Evolutionary conservation across 306 rosid species (phyloP).

Genomic region (Castanea crenata): DNA sequence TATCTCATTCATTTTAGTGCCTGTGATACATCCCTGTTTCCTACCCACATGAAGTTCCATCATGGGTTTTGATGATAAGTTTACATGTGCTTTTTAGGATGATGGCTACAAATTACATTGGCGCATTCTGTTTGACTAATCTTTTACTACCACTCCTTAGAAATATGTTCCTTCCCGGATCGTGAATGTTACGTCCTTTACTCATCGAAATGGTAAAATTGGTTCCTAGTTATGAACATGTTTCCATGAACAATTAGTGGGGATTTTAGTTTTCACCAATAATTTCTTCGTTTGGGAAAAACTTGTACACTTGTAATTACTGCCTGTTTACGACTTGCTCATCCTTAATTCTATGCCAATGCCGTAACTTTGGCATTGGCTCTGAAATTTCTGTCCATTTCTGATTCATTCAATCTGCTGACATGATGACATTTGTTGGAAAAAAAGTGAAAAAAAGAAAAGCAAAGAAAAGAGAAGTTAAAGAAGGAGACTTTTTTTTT

Average conservation of each 20-base stretch:
- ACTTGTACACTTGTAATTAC: background rate
- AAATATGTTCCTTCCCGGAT: slow-evolving; percentile 66
- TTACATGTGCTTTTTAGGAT: slow-evolving; percentile 44
- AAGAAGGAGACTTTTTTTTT: background rate
- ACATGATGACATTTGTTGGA: background rate
- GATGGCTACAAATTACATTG: slow-evolving; percentile 80
- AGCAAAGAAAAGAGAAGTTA: background rate
- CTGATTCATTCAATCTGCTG: background rate
- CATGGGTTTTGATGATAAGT: background rate
- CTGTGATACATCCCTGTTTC: too few species aligned
- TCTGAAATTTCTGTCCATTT: background rate
- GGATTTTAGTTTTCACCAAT: too few species aligned
- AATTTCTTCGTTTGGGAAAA: background rate
- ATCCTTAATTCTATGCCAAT: background rate
- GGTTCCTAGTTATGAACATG: background rate
- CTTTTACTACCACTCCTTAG: slow-evolving; percentile 68
- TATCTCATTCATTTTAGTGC: background rate
- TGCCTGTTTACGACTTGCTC: background rate
- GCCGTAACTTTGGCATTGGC: background rate
- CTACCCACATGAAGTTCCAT: slow-evolving; percentile 5
- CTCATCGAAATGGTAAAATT: slow-evolving; percentile 71
- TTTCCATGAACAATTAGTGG: background rate
- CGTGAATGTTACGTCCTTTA: slow-evolving; percentile 85
- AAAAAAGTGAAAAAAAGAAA: background rate
- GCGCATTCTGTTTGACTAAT: slow-evolving; percentile 68